A percentile compares a stretch with the other conserved stretches of the same genome.
phyloP scores from a whole-genome alignment of 2,329 filamentous ascomycete genomes.

The Ophioceras dolichostomum region DNA sequence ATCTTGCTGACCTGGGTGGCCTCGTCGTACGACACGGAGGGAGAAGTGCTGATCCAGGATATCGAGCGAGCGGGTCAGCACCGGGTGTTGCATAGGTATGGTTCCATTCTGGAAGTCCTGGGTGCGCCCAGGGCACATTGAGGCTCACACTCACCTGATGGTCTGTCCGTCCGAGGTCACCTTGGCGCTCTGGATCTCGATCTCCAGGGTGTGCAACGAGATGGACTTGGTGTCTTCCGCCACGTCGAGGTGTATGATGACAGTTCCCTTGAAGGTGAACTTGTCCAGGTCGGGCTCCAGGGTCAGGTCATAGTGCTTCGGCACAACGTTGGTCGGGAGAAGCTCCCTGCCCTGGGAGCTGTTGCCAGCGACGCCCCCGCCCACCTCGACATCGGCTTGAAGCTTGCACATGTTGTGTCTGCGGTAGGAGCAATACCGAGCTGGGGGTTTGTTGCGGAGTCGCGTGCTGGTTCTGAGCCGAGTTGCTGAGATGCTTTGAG shows the following conservation, averaged over 20 bases:
- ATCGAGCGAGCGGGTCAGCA: slow-evolving; percentile 13
- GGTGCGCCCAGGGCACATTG: too few species aligned
- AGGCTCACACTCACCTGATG: too few species aligned
- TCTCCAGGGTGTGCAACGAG: slow-evolving; percentile 76
- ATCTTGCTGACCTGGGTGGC: slow-evolving; percentile 73
- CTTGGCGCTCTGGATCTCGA: slow-evolving; percentile 67
- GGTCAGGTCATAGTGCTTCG: slow-evolving; percentile 82
- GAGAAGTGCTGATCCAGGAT: slow-evolving; percentile 50
- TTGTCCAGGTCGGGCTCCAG: slow-evolving; percentile 84
- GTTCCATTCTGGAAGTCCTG: too few species aligned
- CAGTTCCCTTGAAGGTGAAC: slow-evolving; percentile 75
- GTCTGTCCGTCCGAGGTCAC: slow-evolving; percentile 44
- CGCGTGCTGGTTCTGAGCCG: background rate
- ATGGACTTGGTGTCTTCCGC: slow-evolving; percentile 74
- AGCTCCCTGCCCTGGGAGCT: slow-evolving; percentile 55
- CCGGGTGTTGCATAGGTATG: too few species aligned
- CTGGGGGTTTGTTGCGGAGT: slow-evolving; percentile 2
- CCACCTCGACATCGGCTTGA: slow-evolving; percentile 20
- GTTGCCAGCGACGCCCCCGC: slow-evolving; percentile 9
- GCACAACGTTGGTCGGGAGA: slow-evolving; percentile 82
- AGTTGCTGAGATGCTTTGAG: too few species aligned
- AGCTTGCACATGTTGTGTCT: slow-evolving; percentile 57
- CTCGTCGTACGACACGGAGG: slow-evolving; percentile 61
- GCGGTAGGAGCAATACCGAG: slow-evolving; percentile 61
- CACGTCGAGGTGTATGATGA: slow-evolving; percentile 79